A percentile compares a stretch with the other conserved stretches of the same genome.
Conservation (phyloP, 371 early-diverging fungal species). For the Rhizopus delemar region DNA sequence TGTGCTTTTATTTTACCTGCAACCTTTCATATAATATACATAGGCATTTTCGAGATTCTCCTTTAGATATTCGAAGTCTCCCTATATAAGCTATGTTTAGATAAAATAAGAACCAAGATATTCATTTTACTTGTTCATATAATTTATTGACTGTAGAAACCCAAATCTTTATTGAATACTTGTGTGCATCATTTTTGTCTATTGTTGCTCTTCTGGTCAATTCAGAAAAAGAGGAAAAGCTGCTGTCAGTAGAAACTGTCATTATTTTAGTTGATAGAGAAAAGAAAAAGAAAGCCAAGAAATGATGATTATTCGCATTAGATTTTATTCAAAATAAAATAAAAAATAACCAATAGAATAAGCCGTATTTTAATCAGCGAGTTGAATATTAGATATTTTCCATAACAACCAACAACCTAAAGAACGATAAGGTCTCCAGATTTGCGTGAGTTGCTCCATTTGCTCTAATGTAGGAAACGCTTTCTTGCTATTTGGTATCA, state of each 20-base stretch:
- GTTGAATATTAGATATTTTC: constrained; percentile 32
- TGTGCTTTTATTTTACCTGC: constrained; percentile 16
- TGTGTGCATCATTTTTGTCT: constrained; percentile 12
- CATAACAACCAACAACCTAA: constrained; percentile 59
- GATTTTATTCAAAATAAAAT: background rate
- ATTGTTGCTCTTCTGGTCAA: constrained; percentile 23
- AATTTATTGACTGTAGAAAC: constrained; percentile 17
- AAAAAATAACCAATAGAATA: background rate
- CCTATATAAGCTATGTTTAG: constrained; percentile 7
- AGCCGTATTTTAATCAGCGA: background rate
- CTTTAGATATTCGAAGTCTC: constrained; percentile 14
- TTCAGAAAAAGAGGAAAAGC: constrained; percentile 7
- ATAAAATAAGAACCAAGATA: background rate
- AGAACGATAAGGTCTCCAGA: constrained; percentile 57
- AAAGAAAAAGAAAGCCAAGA: background rate
- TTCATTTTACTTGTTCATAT: constrained; percentile 25
- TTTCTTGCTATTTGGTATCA: constrained; percentile 10
- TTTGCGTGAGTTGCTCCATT: constrained; percentile 47
- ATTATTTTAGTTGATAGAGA: background rate
- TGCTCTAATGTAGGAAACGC: constrained; percentile 36
- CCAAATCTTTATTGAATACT: constrained; percentile 19
- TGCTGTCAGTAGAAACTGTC: background rate
- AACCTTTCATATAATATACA: constrained; percentile 28
- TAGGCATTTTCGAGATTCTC: constrained; percentile 17
- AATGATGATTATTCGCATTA: too few relatives aligned